Conservation (phyloP, 106 monocot species). For the Acorus calamus region DNA sequence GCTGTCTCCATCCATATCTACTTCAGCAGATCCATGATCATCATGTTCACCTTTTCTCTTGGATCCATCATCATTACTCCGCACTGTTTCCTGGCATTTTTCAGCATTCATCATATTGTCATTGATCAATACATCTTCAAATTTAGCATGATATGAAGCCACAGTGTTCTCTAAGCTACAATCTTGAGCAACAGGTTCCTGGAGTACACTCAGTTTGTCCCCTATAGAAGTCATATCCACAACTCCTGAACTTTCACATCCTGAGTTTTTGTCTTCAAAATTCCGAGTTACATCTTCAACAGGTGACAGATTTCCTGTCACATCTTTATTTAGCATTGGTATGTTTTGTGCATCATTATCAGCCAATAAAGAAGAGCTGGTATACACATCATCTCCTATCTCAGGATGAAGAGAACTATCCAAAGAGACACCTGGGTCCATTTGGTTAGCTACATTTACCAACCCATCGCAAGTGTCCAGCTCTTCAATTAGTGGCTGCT, state of each 20-base stretch:
- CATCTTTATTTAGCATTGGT: slow-evolving; percentile 10
- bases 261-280: too few relatives aligned
- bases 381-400: background rate
- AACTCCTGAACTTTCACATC: too few relatives aligned
- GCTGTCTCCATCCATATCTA: slow-evolving; percentile 2
- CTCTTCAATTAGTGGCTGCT: slow-evolving; percentile 17
- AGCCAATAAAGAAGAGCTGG: slow-evolving; percentile 7
- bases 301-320: background rate
- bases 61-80: background rate
- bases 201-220: too few relatives aligned
- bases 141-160: too few relatives aligned
- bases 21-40: slow-evolving; percentile 1
- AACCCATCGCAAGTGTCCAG: slow-evolving; percentile 21
- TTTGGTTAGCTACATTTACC: slow-evolving; percentile 18
- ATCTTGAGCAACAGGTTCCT: too few relatives aligned
- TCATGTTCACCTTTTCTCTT: slow-evolving; percentile 5
- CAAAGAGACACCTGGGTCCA: slow-evolving; percentile 11
- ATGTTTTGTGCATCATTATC: slow-evolving; percentile 14
- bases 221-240: too few relatives aligned
- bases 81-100: too few relatives aligned
- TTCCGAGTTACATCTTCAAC: too few relatives aligned
- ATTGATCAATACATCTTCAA: too few relatives aligned
- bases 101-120: too few relatives aligned
- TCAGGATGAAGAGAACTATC: slow-evolving; percentile 10
- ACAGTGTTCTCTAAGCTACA: too few relatives aligned